phyloP scores from a whole-genome alignment of 768 basidiomycete genomes.

The Hericium rajendrae region DNA sequence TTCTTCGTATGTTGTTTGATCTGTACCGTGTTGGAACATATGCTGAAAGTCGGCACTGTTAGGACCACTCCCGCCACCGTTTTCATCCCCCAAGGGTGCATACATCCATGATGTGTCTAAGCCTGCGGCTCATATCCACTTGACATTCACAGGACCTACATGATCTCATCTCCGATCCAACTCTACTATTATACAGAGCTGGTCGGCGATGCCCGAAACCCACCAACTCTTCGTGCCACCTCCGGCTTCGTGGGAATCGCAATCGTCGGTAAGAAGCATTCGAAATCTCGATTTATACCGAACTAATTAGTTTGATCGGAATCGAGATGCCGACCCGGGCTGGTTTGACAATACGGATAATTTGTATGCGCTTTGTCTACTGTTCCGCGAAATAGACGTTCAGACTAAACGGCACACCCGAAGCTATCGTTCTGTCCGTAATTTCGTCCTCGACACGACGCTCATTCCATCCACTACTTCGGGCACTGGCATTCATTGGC shows the following conservation, averaged over 20 bases:
- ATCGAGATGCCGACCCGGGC: conserved; percentile 51
- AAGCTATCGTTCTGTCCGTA: conserved; percentile 63
- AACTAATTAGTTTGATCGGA: conserved; percentile 59
- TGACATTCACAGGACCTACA: conserved; percentile 41
- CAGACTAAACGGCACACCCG: neutral
- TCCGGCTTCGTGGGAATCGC: conserved; percentile 58
- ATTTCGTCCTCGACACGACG: conserved; percentile 62
- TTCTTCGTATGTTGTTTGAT: conserved; percentile 34
- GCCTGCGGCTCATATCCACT: too few relatives aligned
- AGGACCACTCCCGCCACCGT: conserved; percentile 64
- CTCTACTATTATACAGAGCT: conserved; percentile 73
- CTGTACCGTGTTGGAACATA: too few relatives aligned
- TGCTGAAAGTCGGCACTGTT: neutral
- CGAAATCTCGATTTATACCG: neutral
- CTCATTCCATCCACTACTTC: conserved; percentile 43
- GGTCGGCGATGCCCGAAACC: conserved; percentile 62
- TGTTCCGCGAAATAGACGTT: neutral
- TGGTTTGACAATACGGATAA: conserved; percentile 57
- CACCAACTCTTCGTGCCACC: conserved; percentile 60
- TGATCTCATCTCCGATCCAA: conserved; percentile 57
- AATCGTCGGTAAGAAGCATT: conserved; percentile 49
- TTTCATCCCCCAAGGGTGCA: conserved; percentile 67
- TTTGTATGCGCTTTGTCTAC: conserved; percentile 36
- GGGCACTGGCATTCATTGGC: conserved; percentile 76
- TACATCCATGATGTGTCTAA: neutral